Percentiles rank a stretch among this genome's conserved stretches.
Evolutionary conservation across 2,329 filamentous ascomycete genomes (phyloP).

Genomic region (Aspergillus aculeatus): DNA sequence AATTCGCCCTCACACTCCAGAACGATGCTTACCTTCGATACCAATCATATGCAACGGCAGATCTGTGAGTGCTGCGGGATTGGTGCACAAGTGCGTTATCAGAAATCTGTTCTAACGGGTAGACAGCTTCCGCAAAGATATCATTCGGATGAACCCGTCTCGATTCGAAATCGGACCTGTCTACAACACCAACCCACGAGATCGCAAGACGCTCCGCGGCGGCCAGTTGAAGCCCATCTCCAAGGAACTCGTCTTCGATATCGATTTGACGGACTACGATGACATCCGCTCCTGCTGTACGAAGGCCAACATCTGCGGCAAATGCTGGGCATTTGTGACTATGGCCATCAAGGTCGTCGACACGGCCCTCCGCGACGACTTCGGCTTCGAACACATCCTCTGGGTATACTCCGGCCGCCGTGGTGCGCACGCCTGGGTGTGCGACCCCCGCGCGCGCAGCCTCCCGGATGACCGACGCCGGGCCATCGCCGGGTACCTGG

Average conservation of each 20-base stretch:
- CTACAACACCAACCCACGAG: constrained; percentile 88
- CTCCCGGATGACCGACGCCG: constrained; percentile 84
- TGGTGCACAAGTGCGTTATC: neutral
- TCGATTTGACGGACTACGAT: constrained; percentile 98
- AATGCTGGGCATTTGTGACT: constrained; percentile 96
- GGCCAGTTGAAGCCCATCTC: constrained; percentile 80
- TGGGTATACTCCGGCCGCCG: constrained; percentile 98
- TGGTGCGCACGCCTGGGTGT: constrained; percentile 98
- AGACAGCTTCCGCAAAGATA: constrained; percentile 80
- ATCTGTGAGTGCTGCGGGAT: constrained; percentile 49
- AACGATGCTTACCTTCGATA: constrained; percentile 93
- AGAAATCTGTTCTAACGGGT: neutral
- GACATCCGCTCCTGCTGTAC: constrained; percentile 93
- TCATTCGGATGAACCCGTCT: constrained; percentile 80
- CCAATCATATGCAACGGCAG: constrained; percentile 70
- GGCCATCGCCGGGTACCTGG: constrained; percentile 84
- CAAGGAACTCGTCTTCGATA: constrained; percentile 98
- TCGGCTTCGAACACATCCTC: constrained; percentile 93
- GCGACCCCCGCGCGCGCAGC: constrained; percentile 78
- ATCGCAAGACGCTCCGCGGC: constrained; percentile 79
- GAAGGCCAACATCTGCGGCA: constrained; percentile 87
- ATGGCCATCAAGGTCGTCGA: constrained; percentile 97
- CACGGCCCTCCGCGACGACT: constrained; percentile 82
- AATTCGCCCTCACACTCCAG: constrained; percentile 93
- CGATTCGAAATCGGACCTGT: constrained; percentile 99